A percentile compares a stretch with the other conserved stretches of the same genome.
Evolutionary conservation across 495 filamentous ascomycete species (phyloP).

Genomic region (Talaromyces proteolyticus): DNA sequence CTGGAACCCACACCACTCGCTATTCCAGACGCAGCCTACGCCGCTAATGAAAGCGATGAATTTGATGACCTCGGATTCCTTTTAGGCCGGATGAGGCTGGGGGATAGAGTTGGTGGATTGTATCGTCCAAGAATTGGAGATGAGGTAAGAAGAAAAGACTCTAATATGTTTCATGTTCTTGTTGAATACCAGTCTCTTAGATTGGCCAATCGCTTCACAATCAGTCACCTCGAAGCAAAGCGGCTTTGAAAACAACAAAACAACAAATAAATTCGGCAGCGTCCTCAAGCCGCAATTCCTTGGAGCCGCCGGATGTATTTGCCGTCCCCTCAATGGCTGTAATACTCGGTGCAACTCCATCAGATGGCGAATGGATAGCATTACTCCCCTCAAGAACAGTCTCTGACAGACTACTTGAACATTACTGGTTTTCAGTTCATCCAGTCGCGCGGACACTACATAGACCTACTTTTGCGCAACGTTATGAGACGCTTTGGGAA

Average conservation of each 20-base stretch:
- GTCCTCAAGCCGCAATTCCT: neutral
- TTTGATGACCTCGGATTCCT: constrained; percentile 62
- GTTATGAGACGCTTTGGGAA: constrained; percentile 59
- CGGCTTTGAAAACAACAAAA: neutral
- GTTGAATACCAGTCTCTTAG: neutral
- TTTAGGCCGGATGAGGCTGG: constrained; percentile 64
- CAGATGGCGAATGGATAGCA: neutral
- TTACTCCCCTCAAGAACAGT: constrained; percentile 8
- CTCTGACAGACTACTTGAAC: constrained; percentile 51
- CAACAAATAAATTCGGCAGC: neutral
- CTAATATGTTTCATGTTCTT: neutral
- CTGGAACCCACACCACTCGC: constrained; percentile 32
- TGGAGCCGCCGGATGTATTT: neutral
- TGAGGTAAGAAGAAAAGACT: neutral
- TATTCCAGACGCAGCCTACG: constrained; percentile 58
- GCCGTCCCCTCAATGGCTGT: neutral
- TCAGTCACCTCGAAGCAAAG: neutral
- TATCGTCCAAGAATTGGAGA: neutral
- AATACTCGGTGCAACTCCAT: neutral
- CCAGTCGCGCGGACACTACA: constrained; percentile 59
- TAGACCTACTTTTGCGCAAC: constrained; percentile 52
- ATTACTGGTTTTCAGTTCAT: constrained; percentile 62
- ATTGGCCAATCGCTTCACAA: neutral
- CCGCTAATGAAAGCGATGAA: constrained; percentile 52
- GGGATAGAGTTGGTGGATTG: constrained; percentile 55